Base-by-base conservation (phyloP, 129 eudicot species). In the Flaveria brownii region DNA sequence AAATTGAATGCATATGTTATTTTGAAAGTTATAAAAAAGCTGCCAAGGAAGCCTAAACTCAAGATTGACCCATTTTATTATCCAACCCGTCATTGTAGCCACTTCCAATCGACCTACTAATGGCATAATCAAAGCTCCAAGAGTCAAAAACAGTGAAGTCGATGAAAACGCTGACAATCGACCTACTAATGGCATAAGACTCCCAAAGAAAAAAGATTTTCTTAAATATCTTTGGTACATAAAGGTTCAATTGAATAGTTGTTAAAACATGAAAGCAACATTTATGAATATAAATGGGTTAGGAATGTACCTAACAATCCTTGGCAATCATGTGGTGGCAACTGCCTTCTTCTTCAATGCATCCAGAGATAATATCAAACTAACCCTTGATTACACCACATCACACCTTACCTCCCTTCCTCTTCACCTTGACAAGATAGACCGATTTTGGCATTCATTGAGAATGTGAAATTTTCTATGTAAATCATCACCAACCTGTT, bases 301-400 rank as follows among this genome's bases (percentile, higher is more conserved):
- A 57, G 64, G 30, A 20, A 57, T 61, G 41, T 61, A 61, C 68
- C 68, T 13, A 62, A 28, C 43, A 62, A 62, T 62, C 68, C 68
- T 28, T 62, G 65, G 43, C 68, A 26, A 62, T 62, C 68, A 62
- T 13, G 68, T 62, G 43, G 18, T 20, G 14, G 28, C 68, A 62
- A 62, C 68, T 62, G 18, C 30, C 68, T 62, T 28, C 43, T 4
- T 12, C 68, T 62, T 62, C 43, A 5, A 62, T 62, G 17, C 42
- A 23, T 18, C 68, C 68, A 62, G 17, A 61, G 36, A 22, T 10
- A 59, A 59, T 28, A 62, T 28, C 68, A 62, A 42, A 62, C 30
- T 62, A 14, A 28, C 68, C 68, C 1, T 20, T 36, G 41, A 36
- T 36, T 5, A 62, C 30, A 62, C 10, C 4, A 61, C 18, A 26